Evolutionary conservation across 768 basidiomycete genomes (phyloP), one percentile per base, ranked within the genome.

Genomic region (Wakefieldia striispora): DNA sequence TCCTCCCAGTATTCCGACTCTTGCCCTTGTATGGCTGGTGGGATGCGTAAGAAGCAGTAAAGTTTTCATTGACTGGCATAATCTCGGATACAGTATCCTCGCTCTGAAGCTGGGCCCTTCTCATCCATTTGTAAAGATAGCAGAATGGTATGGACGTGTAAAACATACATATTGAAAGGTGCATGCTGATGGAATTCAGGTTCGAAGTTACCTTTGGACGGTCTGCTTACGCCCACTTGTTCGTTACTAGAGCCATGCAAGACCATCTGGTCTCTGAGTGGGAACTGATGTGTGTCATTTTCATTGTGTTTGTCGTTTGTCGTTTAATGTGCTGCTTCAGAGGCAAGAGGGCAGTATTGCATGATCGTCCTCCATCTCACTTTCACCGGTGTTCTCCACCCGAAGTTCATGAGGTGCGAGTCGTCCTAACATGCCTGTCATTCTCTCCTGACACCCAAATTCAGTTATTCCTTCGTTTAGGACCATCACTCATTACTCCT

Each of bases 31-130:
- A 3, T 88, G 89, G 76, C 66, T 93, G 23, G 83, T 86, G 1
- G 79, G 80, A 19, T 63, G 72, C 17, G 59, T 91, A 14, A 77
- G 83, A 16, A 86, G 88, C 3, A 86, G 86, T 56, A 91, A 89
- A 59, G 74, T 99, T 56, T 89, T 99, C 51, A 94, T 99, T 47
- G 97, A 99, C 70, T 99, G 97, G 97, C 97, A 99, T 66, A 99
- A 99, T 67, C 80, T 95, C 21, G 97, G 97, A 16, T 94, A 92
- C 65, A 95, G 84, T 55, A 93, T 98, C 40, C 80, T 99, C 41
- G 88, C 87, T 1, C 68, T 99, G 55, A 86, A 83, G 58, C 71
- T 94, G n/a, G 89, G 92, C 0, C 50, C 73, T 1, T 64, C 67
- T 0, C 89, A 93, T 63, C 66, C 75, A 0, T 75, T 95, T 53